A percentile compares a stretch with the other conserved stretches of the same genome.
Conservation (phyloP, 108 stramenopile species). For the Cyclotella sp. region DNA sequence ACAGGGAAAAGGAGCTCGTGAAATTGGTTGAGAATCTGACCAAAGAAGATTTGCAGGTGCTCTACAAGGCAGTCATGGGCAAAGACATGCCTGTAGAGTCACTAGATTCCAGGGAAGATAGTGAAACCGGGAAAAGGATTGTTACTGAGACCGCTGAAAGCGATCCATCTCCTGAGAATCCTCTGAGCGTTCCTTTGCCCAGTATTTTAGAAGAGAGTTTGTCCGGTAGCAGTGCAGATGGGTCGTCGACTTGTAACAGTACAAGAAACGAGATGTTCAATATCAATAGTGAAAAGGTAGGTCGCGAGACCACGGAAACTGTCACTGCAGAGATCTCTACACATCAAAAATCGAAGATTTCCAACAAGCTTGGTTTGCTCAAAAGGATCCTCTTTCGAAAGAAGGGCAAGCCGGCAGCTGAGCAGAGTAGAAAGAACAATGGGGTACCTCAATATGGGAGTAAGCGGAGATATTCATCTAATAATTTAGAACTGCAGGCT, state of each 20-base stretch:
- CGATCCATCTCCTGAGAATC: neutral
- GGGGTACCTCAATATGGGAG: neutral
- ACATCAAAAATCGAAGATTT: neutral
- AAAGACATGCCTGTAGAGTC: conserved; percentile 12
- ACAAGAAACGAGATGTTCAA: neutral
- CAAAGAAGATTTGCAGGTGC: conserved; percentile 13
- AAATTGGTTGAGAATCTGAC: conserved; percentile 10
- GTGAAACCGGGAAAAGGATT: neutral
- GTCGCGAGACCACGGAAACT: neutral
- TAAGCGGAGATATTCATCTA: neutral
- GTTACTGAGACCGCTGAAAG: neutral
- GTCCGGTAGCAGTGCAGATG: neutral
- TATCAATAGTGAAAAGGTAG: neutral
- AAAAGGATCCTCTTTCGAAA: neutral
- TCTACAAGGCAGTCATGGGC: conserved; percentile 22
- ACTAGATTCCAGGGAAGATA: conserved; percentile 2
- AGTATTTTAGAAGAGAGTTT: conserved; percentile 22
- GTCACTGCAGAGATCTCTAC: neutral
- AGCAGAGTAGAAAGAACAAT: neutral
- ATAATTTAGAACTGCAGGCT: neutral
- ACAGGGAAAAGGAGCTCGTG: neutral
- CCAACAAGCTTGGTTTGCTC: neutral
- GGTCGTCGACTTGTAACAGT: neutral
- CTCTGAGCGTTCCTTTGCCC: conserved; percentile 1
- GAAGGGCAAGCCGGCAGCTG: neutral